phyloP scores from a whole-genome alignment of 2,329 filamentous ascomycete species.

The Neofusicoccum sp. region DNA sequence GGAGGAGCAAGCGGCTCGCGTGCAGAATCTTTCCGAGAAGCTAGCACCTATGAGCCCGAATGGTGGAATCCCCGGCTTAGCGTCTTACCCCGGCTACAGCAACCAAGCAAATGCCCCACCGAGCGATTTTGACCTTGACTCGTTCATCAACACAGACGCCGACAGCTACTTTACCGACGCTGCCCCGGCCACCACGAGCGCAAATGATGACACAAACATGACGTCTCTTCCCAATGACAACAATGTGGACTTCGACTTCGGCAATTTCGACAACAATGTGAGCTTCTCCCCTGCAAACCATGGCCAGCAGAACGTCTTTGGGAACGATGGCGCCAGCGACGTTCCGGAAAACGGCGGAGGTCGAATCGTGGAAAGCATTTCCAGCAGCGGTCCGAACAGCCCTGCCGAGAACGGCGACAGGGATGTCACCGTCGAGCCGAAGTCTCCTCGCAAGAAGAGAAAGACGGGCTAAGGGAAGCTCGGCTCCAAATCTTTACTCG shows the following conservation, averaged over 20 bases:
- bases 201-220: slow-evolving; percentile 26
- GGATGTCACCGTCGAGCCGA: neutral
- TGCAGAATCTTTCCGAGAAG: slow-evolving; percentile 72
- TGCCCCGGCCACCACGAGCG: slow-evolving; percentile 21
- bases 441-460: slow-evolving; percentile 17
- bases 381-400: slow-evolving; percentile 34
- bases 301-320: slow-evolving; percentile 3
- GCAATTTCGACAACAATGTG: slow-evolving; percentile 22
- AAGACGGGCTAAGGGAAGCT: slow-evolving; percentile 11
- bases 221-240: slow-evolving; percentile 29
- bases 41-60: slow-evolving; percentile 80
- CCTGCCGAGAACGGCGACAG: slow-evolving; percentile 24
- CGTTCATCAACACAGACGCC: slow-evolving; percentile 50
- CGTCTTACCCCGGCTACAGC: neutral
- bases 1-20: slow-evolving; percentile 74
- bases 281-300: slow-evolving; percentile 19
- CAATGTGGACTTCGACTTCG: slow-evolving; percentile 25
- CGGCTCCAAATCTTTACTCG: neutral
- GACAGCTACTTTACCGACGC: slow-evolving; percentile 54
- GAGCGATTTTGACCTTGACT: slow-evolving; percentile 45
- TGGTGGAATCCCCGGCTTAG: slow-evolving; percentile 60
- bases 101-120: slow-evolving; percentile 19
- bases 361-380: slow-evolving; percentile 37
- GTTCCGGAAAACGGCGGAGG: slow-evolving; percentile 24
- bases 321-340: slow-evolving; percentile 1